phyloP scores from a whole-genome alignment of 2,329 filamentous ascomycete species.

The Dothistroma septosporum region DNA sequence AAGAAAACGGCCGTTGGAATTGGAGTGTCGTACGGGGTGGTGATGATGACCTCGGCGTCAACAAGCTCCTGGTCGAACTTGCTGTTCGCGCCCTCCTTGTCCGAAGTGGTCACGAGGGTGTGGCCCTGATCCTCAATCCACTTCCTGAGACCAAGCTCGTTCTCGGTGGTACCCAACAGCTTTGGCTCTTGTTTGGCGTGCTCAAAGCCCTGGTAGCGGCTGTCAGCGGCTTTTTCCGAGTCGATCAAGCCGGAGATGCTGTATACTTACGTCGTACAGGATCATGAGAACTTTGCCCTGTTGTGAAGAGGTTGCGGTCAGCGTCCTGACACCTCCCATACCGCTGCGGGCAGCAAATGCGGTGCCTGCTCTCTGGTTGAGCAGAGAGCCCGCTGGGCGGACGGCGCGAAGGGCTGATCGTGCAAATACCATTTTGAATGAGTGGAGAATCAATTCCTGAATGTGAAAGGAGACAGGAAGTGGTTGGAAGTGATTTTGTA shows the following conservation, averaged over 20 bases:
- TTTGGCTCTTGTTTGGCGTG: slow-evolving; percentile 85
- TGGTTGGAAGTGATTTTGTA: slow-evolving; percentile 6
- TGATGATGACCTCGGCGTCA: slow-evolving; percentile 98
- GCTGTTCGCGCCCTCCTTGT: slow-evolving; percentile 93
- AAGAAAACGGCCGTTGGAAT: neutral
- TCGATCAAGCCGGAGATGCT: neutral
- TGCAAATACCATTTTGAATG: slow-evolving; percentile 57
- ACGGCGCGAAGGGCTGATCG: slow-evolving; percentile 57
- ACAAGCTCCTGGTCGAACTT: slow-evolving; percentile 93
- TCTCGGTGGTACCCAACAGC: slow-evolving; percentile 92
- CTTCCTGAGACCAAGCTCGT: slow-evolving; percentile 93
- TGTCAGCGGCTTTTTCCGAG: neutral
- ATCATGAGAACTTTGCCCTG: slow-evolving; percentile 96
- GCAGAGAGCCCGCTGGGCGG: slow-evolving; percentile 52
- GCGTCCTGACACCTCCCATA: slow-evolving; percentile 54
- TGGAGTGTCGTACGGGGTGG: slow-evolving; percentile 69
- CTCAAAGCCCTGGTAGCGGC: slow-evolving; percentile 59
- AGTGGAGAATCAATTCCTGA: slow-evolving; percentile 7
- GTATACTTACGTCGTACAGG: slow-evolving; percentile 73
- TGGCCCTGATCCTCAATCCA: slow-evolving; percentile 98
- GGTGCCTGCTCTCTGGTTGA: slow-evolving; percentile 40
- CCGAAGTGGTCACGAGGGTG: slow-evolving; percentile 92
- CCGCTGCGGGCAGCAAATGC: slow-evolving; percentile 36
- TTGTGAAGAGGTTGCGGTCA: slow-evolving; percentile 61
- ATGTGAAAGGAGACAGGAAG: neutral